A percentile compares a stretch with the other conserved stretches of the same genome.
Conservation (phyloP, 768 basidiomycete species). For the Steccherinum ochraceum region DNA sequence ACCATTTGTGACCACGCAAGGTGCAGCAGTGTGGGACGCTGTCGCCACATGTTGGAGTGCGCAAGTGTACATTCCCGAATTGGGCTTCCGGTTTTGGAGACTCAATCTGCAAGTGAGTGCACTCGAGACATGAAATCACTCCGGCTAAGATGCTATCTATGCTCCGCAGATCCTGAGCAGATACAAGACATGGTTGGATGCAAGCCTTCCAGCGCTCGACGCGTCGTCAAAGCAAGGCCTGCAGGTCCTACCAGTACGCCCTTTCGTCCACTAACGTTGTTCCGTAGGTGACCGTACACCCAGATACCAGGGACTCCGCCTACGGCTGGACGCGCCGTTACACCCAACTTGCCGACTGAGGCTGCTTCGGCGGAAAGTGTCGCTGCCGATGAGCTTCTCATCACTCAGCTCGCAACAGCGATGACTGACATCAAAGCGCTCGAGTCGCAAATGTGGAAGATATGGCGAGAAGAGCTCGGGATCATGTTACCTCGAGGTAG, state of each 20-base stretch:
- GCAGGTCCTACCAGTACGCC: too few species aligned
- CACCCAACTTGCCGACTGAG: slow-evolving; percentile 46
- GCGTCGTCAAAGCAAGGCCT: slow-evolving; percentile 51
- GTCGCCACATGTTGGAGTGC: slow-evolving; percentile 81
- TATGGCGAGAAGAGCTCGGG: slow-evolving; percentile 69
- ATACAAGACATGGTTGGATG: slow-evolving; percentile 74
- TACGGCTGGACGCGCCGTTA: slow-evolving; percentile 39
- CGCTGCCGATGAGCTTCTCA: slow-evolving; percentile 54
- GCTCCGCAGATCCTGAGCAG: slow-evolving; percentile 65
- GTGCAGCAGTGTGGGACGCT: slow-evolving; percentile 63
- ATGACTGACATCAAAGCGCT: slow-evolving; percentile 64
- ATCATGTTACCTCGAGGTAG: slow-evolving; percentile 48
- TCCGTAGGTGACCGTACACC: too few species aligned
- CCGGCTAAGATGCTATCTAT: slow-evolving; percentile 1
- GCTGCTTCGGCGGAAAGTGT: slow-evolving; percentile 45
- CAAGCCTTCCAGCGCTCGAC: slow-evolving; percentile 28
- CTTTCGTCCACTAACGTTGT: too few species aligned
- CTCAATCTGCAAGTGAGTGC: slow-evolving; percentile 76
- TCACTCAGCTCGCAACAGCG: slow-evolving; percentile 60
- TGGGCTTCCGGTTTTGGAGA: slow-evolving; percentile 85
- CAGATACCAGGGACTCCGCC: slow-evolving; percentile 18
- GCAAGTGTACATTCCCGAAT: slow-evolving; percentile 77
- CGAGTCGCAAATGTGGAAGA: slow-evolving; percentile 39
- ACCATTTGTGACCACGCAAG: slow-evolving; percentile 55
- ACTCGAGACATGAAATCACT: neutral